A percentile compares a stretch with the other conserved stretches of the same genome.
These are phyloP conservation scores for Eucalyptus curtisii DNA, from an alignment of 345 rosid species.

Conservation along the genomic window DNA sequence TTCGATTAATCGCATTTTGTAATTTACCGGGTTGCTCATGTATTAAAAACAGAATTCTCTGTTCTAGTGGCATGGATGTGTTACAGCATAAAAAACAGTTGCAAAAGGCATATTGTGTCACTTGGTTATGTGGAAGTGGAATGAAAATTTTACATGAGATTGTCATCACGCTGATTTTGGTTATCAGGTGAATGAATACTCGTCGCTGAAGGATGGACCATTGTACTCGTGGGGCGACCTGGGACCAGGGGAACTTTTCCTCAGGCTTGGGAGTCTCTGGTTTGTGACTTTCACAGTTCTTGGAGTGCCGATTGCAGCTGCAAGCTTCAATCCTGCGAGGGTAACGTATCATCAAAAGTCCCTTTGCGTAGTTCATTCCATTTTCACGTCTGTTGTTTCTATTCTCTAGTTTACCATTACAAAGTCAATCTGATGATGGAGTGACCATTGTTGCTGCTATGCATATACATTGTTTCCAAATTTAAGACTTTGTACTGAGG, in stretches of 20 bases:
- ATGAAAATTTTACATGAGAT: not conserved
- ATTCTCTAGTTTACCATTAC: not conserved
- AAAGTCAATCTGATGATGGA: not conserved
- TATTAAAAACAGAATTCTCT: not conserved
- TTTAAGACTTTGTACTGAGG: not conserved
- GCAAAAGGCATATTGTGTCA: not conserved
- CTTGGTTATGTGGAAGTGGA: not conserved
- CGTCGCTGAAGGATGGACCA: conserved; percentile 64
- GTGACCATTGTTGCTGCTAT: not conserved
- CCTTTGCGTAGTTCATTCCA: not conserved
- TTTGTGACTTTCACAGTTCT: conserved; percentile 63
- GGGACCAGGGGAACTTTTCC: conserved; percentile 44
- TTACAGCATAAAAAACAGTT: not conserved
- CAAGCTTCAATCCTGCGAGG: conserved; percentile 91
- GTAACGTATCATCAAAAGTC: conserved; percentile 10
- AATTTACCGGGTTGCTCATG: not conserved
- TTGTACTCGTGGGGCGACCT: conserved; percentile 92
- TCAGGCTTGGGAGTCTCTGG: conserved; percentile 92
- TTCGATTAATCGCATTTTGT: not conserved
- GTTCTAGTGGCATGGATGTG: not conserved
- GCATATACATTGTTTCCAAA: not conserved
- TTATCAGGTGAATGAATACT: conserved; percentile 79
- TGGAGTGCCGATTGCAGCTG: conserved; percentile 87
- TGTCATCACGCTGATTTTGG: not conserved
- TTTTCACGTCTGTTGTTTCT: not conserved